Base-by-base conservation (phyloP, 2,329 filamentous ascomycete genomes). In the Xylariales sp. region DNA sequence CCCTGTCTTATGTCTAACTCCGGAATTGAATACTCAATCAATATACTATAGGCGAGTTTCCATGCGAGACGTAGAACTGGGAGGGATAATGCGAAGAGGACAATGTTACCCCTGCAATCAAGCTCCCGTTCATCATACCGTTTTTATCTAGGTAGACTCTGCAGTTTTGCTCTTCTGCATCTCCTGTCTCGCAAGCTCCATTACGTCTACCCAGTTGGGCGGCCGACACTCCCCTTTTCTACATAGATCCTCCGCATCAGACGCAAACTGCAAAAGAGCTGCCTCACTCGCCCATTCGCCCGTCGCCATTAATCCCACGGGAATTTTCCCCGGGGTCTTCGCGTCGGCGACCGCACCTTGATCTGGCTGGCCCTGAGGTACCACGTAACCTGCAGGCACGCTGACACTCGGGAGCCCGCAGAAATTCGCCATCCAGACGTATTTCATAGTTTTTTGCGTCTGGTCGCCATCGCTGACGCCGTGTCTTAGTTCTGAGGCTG, bases 261-360 rank as follows among this genome's bases (percentile, higher is more conserved):
- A 74, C 0, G 82, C 86, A 67, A 87, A 86, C 50, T 80, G 76
- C 56, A 88, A 68, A 70, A 88, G 72, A 3, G 79, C 77, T 59
- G 84, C 81, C 73, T 88, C 86, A 3, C 79, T 79, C 1, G 83
- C 84, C 86, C 86, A 88, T 72, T 87, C 86, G 0, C 83, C 85
- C 54, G 82, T 84, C 1, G 82, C 85, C 85, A 88, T 87, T 39
- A 88, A 73, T 1, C 86, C 86, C 3, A 87, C 80, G 0, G 86
- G 85, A 0, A 87, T 77, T 67, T 81, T 82, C 0, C 81, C 83
- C 23, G 72, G 70, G 0, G 75, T 79, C 8, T 79, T 75, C 36
- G 75, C 75, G 1, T 74, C 76, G 1, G 77, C 78, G 0, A 81
- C 72, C 1, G 74, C 69, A 0, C 79, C 80, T 0, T 75, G 80